Conservation (phyloP, 106 monocot genomes). For the Acorus gramineus region DNA sequence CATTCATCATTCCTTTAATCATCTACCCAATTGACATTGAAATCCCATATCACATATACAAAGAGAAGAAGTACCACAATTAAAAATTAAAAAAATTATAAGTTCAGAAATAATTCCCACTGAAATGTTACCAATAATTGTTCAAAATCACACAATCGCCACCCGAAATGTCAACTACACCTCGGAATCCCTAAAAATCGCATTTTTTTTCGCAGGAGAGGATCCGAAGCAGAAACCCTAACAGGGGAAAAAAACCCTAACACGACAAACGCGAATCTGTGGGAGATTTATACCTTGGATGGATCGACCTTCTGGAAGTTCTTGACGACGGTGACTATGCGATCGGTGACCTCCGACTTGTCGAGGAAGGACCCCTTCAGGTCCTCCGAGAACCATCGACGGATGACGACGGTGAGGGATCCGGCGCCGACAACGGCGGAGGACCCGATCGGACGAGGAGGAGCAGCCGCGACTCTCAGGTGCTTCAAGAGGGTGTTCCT, state of each 20-base stretch:
- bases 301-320: conserved; percentile 90
- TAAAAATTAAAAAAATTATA: too few species aligned
- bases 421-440: conserved; percentile 8
- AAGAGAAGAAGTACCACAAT: too few species aligned
- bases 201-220: background rate
- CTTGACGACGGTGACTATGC: conserved; percentile 89
- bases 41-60: too few species aligned
- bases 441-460: background rate
- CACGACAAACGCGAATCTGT: background rate
- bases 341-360: conserved; percentile 81
- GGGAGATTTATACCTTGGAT: conserved; percentile 40
- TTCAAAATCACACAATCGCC: too few species aligned
- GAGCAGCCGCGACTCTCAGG: conserved; percentile 19
- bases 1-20: too few species aligned
- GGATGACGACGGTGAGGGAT: conserved; percentile 14
- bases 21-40: too few species aligned
- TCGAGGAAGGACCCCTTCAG: conserved; percentile 80
- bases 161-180: too few species aligned
- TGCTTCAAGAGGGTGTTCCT: conserved; percentile 64
- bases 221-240: conserved; percentile 2
- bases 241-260: background rate
- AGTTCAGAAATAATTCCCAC: too few species aligned
- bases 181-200: too few species aligned
- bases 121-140: too few species aligned
- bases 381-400: conserved; percentile 54